These are phyloP conservation scores for Lactarius trivialis DNA, from an alignment of 768 basidiomycete species.

Conservation along the genomic window DNA sequence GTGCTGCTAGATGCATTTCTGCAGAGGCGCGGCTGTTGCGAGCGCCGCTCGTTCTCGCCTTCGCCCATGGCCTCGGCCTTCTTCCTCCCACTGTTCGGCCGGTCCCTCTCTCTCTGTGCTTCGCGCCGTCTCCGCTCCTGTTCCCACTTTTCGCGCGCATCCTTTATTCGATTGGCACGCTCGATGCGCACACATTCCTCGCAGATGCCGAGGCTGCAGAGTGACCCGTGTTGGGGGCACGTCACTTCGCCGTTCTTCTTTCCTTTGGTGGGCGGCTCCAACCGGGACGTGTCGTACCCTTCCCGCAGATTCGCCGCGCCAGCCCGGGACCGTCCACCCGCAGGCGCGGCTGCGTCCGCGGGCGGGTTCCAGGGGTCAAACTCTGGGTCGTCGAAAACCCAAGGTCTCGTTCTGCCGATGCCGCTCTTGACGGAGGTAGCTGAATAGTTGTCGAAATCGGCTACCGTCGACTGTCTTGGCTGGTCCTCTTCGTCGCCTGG, in stretches of 20 bases:
- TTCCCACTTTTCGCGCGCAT: not conserved
- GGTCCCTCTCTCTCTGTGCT: not conserved
- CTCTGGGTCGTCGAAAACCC: not conserved
- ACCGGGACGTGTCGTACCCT: not conserved
- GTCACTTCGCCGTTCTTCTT: not conserved
- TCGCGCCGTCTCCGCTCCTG: not conserved
- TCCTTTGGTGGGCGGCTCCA: not conserved
- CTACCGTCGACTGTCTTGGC: not conserved
- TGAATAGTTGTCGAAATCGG: not conserved
- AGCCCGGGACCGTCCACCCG: not conserved
- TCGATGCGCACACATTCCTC: not conserved
- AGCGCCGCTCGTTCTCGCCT: not conserved
- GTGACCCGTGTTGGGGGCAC: conserved; percentile 11
- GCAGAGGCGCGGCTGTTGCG: not conserved
- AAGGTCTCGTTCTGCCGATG: not conserved
- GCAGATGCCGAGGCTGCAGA: conserved; percentile 17
- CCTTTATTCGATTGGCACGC: not conserved
- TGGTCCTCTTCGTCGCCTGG: conserved; percentile 27
- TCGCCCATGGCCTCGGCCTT: not conserved
- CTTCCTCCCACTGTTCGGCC: not conserved
- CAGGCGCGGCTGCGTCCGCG: not conserved
- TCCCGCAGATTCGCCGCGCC: not conserved
- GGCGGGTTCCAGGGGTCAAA: not conserved
- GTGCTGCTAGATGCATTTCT: not conserved
- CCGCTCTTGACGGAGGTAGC: not conserved